A percentile compares a stretch with the other conserved stretches of the same genome.
Conservation (phyloP, 164 flowering plant species). For the Stephania cephalantha region DNA sequence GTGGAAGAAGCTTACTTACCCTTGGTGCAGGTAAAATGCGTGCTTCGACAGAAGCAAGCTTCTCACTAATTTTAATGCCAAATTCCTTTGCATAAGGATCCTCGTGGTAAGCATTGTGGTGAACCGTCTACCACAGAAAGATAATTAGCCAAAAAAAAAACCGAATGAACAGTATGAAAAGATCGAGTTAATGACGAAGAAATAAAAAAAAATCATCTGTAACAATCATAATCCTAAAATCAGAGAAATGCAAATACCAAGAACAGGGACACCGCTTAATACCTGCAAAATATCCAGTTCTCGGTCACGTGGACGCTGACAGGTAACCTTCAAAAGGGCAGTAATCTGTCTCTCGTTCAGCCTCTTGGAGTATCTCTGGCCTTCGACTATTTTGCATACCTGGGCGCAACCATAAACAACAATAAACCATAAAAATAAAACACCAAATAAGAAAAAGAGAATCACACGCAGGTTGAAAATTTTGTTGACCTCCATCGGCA, state of each 20-base stretch:
- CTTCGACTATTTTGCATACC: constrained; percentile 90
- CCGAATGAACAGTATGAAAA: neutral
- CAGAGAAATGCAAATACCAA: too few species aligned
- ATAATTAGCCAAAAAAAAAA: neutral
- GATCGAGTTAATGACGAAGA: neutral
- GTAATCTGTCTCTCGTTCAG: constrained; percentile 71
- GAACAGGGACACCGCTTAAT: neutral
- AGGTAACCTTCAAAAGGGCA: constrained; percentile 65
- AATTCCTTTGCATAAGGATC: constrained; percentile 91
- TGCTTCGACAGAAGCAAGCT: constrained; percentile 87
- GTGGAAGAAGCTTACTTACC: constrained; percentile 33
- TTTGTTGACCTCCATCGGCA: constrained; percentile 86
- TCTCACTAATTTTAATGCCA: constrained; percentile 83
- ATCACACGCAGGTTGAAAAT: neutral
- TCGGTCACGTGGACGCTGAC: constrained; percentile 72
- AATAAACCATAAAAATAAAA: constrained; percentile 4
- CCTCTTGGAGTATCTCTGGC: constrained; percentile 78
- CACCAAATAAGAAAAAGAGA: neutral
- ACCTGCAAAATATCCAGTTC: constrained; percentile 70
- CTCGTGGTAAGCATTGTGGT: constrained; percentile 65
- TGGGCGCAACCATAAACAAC: constrained; percentile 15
- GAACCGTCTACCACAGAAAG: constrained; percentile 54
- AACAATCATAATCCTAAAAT: too few species aligned
- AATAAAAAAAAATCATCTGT: neutral
- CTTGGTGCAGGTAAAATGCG: constrained; percentile 90